Percentiles rank a stretch among this genome's conserved stretches.
These are phyloP conservation scores for Lasiosphaeria hispida DNA, from an alignment of 495 filamentous ascomycete genomes.

Conservation along the genomic window DNA sequence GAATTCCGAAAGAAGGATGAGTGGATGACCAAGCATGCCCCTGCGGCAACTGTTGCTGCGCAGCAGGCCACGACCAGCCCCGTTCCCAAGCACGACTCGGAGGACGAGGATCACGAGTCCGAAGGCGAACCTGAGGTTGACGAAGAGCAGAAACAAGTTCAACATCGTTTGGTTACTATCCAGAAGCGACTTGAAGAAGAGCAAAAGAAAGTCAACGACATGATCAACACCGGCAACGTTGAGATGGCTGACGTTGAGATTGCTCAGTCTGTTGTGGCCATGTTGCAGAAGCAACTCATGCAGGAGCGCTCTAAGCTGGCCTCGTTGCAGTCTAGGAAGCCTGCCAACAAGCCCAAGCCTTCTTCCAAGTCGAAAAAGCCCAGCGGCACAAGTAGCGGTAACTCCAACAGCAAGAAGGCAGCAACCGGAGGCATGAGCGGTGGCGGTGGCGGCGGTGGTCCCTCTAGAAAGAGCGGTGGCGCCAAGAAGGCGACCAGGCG, in stretches of 20 bases:
- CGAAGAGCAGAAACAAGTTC: conserved; percentile 21
- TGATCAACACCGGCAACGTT: conserved; percentile 67
- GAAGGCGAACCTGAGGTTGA: conserved; percentile 36
- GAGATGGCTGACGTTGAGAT: conserved; percentile 60
- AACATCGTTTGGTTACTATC: conserved; percentile 21
- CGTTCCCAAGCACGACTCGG: conserved; percentile 55
- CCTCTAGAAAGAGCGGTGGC: conserved; percentile 44
- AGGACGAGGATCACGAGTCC: conserved; percentile 44
- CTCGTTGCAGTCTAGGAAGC: conserved; percentile 35
- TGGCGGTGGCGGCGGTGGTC: conserved; percentile 30
- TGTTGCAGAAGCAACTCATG: conserved; percentile 49
- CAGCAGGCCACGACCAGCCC: conserved; percentile 24
- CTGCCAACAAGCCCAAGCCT: conserved; percentile 34
- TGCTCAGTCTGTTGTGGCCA: conserved; percentile 44
- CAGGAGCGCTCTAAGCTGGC: conserved; percentile 47
- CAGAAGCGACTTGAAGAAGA: conserved; percentile 49
- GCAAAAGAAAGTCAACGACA: conserved; percentile 61
- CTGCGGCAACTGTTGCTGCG: conserved; percentile 44
- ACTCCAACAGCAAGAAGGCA: conserved; percentile 28
- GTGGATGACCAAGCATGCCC: conserved; percentile 74
- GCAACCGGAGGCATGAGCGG: conserved; percentile 13
- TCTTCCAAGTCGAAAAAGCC: conserved; percentile 40
- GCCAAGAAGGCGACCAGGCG: conserved; percentile 51
- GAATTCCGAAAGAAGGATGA: conserved; percentile 72
- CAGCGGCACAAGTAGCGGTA: conserved; percentile 16